Base-by-base conservation (phyloP, 345 rosid genomes). In the Aquilaria yunnanensis region DNA sequence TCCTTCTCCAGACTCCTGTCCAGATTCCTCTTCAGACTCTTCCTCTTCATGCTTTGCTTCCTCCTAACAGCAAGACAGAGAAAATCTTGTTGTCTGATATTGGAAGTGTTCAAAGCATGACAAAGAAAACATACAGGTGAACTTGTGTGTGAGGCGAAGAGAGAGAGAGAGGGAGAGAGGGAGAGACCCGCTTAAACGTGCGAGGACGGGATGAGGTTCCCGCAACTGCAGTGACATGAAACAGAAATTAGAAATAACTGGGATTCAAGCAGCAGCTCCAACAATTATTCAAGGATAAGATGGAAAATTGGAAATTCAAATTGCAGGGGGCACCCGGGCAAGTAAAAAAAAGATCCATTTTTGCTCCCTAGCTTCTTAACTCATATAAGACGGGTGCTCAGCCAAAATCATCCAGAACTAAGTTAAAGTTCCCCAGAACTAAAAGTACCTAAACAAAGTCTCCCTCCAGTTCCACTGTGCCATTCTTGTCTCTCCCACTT, bases 161-260 rank as follows among this genome's bases (percentile, higher is more conserved):
- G 57, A 29, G 57, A 8, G 34, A 51, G 8, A 51, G 55, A 8
- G 33, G 4, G 32, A 45, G 30, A 14, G 41, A 34, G 41, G 8
- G 51, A 60, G 14, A 14, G 31, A 88, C 98, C 96, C 67, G 76
- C 67, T 77, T 90, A 75, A 93, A 93, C 16, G 95, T 81, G 6
- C 86, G 83, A 49, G 99, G 97, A 33, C 99, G 94, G 31, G 75
- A 53, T 23, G 97, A 85, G 64, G 90, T 80, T 56, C 99, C 99
- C 30, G 97, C 90, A 83, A 79, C 97, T 93, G 80, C 78, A 83
- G 60, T 59, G 59, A 60, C 54, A 65, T 30, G 52, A 58, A 65
- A 51, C 16, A 14, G 43, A 60, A 23, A 45, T 33, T 29, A 52
- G 8, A 23, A 33, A 33, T 13, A 30, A 32, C 52, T 34, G 14